Evolutionary conservation across 805 yeast genomes (phyloP).

Genomic region (Saccharomycopsis sp.): DNA sequence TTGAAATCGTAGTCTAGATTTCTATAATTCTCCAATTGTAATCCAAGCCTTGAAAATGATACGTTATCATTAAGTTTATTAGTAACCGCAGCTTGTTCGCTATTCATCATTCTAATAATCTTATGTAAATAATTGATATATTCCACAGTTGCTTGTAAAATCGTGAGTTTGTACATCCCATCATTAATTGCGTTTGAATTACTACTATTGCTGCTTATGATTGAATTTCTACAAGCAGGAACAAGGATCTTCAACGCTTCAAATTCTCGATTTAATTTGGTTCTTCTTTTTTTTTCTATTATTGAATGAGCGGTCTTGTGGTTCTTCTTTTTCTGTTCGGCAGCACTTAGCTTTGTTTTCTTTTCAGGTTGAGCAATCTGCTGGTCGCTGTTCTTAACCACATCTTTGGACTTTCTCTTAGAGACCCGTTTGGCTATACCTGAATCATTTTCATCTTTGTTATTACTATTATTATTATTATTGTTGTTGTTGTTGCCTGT

Average conservation of each 20-base stretch:
- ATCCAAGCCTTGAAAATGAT: slow-evolving; percentile 45
- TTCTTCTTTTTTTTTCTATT: slow-evolving; percentile 71
- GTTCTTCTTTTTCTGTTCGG: slow-evolving; percentile 36
- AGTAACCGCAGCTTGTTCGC: slow-evolving; percentile 31
- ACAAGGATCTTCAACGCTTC: slow-evolving; percentile 71
- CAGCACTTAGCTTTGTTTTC: slow-evolving; percentile 26
- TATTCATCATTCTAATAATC: slow-evolving; percentile 44
- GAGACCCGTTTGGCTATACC: not conserved
- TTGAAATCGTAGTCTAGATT: slow-evolving; percentile 50
- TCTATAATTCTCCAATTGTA: slow-evolving; percentile 53
- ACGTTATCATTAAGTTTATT: slow-evolving; percentile 31
- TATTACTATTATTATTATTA: not conserved
- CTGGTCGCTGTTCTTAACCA: not conserved
- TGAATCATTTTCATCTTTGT: slow-evolving; percentile 12
- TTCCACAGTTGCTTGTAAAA: slow-evolving; percentile 76
- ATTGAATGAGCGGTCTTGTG: slow-evolving; percentile 62
- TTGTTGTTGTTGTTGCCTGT: not conserved
- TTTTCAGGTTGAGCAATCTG: slow-evolving; percentile 22
- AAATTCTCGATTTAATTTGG: slow-evolving; percentile 75
- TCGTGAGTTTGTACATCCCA: slow-evolving; percentile 75
- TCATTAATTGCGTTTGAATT: slow-evolving; percentile 30
- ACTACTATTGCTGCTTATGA: slow-evolving; percentile 9
- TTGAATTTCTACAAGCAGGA: slow-evolving; percentile 64
- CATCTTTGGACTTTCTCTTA: not conserved
- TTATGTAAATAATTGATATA: slow-evolving; percentile 66